Evolutionary conservation across 1,284 basidiomycete genomes (phyloP).

Genomic region (Mycena sp.): DNA sequence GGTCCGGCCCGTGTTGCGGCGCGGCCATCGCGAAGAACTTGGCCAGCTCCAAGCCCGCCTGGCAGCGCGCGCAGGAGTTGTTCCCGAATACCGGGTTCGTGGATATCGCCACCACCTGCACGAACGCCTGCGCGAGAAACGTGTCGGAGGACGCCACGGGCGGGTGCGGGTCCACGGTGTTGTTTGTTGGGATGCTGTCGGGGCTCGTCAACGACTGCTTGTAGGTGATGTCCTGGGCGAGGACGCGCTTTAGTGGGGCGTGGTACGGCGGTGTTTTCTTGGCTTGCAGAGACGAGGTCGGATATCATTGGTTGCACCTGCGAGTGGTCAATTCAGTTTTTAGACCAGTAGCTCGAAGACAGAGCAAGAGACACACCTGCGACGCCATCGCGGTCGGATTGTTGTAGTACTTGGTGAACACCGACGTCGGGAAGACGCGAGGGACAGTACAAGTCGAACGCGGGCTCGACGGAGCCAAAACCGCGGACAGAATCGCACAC

Average conservation of each 20-base stretch:
- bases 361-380: too few relatives aligned
- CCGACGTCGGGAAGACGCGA: slow-evolving; percentile 70
- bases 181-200: slow-evolving; percentile 55
- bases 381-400: slow-evolving; percentile 67
- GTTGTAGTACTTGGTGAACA: slow-evolving; percentile 74
- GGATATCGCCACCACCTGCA: slow-evolving; percentile 60
- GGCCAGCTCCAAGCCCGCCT: slow-evolving; percentile 61
- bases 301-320: slow-evolving; percentile 65
- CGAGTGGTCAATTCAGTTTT: too few relatives aligned
- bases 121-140: slow-evolving; percentile 58
- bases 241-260: not conserved
- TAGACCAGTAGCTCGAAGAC: too few relatives aligned
- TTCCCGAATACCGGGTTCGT: slow-evolving; percentile 55
- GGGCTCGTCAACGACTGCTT: slow-evolving; percentile 62
- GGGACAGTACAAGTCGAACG: slow-evolving; percentile 66
- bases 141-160: slow-evolving; percentile 48
- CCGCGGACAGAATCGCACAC: not conserved
- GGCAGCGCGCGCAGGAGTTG: slow-evolving; percentile 64
- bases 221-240: slow-evolving; percentile 54
- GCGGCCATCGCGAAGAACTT: slow-evolving; percentile 67
- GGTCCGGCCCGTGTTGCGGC: slow-evolving; percentile 61
- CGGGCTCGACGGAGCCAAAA: not conserved
- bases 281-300: slow-evolving; percentile 60
- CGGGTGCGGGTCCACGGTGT: slow-evolving; percentile 65
- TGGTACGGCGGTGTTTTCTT: not conserved